Evolutionary conservation across 805 yeast species (phyloP).

Genomic region (Osmozyma mogii): DNA sequence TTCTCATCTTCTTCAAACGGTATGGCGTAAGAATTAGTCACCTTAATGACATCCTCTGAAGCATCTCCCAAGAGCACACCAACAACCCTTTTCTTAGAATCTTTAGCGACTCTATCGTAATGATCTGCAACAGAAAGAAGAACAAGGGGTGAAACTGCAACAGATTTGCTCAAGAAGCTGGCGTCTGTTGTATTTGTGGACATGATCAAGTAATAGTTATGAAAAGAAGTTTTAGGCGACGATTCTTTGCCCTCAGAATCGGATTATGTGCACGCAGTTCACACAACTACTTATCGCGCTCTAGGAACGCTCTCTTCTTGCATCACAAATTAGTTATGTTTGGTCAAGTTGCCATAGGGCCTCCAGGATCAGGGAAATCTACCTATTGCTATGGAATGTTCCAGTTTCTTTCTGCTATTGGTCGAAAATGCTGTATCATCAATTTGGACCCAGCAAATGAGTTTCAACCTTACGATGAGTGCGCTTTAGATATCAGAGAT

Average conservation of each 20-base stretch:
- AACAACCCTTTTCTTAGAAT: slow-evolving; percentile 70
- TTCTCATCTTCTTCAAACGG: slow-evolving; percentile 97
- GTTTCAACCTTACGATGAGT: slow-evolving; percentile 50
- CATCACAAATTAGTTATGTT: slow-evolving; percentile 40
- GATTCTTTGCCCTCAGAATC: no score
- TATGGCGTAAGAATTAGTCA: slow-evolving; percentile 90
- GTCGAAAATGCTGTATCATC: slow-evolving; percentile 75
- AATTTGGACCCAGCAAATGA: slow-evolving; percentile 94
- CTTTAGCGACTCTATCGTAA: slow-evolving; percentile 76
- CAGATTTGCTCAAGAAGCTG: slow-evolving; percentile 44
- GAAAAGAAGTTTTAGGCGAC: no score
- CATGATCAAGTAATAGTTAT: slow-evolving; percentile 14
- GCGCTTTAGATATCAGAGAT: slow-evolving; percentile 72
- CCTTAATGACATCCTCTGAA: slow-evolving; percentile 49
- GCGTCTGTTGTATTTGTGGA: slow-evolving; percentile 27
- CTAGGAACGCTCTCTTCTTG: no score
- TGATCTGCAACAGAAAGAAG: slow-evolving; percentile 92
- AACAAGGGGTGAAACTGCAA: slow-evolving; percentile 92
- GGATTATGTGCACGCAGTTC: no score
- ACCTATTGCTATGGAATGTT: slow-evolving; percentile 90
- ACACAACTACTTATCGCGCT: background rate
- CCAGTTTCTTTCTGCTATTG: slow-evolving; percentile 90
- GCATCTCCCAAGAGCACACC: slow-evolving; percentile 91
- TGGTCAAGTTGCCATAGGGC: slow-evolving; percentile 93
- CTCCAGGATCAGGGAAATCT: slow-evolving; percentile 97